Percentiles rank a stretch among this genome's conserved stretches.
Conservation (phyloP, 2,329 filamentous ascomycete species). For the Paraconiothyrium sp. region DNA sequence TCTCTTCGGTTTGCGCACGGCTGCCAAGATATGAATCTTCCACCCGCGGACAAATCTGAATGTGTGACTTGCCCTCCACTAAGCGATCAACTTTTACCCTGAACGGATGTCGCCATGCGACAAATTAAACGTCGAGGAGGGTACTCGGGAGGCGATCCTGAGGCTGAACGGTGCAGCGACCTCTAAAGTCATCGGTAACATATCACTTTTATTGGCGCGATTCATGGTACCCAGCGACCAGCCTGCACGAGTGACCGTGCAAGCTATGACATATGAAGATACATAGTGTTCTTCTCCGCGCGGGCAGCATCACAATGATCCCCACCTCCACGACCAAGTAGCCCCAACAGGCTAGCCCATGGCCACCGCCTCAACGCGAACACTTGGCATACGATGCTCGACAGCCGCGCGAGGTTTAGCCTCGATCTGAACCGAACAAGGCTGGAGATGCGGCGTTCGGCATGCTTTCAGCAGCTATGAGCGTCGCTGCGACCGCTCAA, state of each 20-base stretch:
- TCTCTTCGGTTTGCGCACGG: constrained; percentile 1
- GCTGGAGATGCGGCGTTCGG: too few relatives aligned
- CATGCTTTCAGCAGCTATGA: too few relatives aligned
- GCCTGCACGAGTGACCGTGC: too few relatives aligned
- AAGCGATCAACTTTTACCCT: not conserved
- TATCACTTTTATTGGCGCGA: not conserved
- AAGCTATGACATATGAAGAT: not conserved
- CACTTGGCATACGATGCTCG: too few relatives aligned
- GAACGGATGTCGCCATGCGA: not conserved
- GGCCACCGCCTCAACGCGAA: not conserved
- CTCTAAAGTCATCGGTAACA: not conserved
- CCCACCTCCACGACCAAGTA: not conserved
- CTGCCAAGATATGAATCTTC: not conserved
- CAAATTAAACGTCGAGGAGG: not conserved
- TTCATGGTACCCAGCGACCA: not conserved
- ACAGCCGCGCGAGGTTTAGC: too few relatives aligned
- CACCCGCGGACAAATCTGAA: not conserved
- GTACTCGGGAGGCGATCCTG: too few relatives aligned
- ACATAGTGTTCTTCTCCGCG: not conserved
- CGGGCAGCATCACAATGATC: not conserved
- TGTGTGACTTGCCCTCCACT: not conserved
- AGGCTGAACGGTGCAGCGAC: not conserved
- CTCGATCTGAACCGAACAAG: too few relatives aligned
- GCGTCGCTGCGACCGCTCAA: too few relatives aligned
- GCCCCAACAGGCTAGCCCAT: not conserved